Conservation (phyloP, 495 filamentous ascomycete species). For the Penicillium macrosclerotiorum region DNA sequence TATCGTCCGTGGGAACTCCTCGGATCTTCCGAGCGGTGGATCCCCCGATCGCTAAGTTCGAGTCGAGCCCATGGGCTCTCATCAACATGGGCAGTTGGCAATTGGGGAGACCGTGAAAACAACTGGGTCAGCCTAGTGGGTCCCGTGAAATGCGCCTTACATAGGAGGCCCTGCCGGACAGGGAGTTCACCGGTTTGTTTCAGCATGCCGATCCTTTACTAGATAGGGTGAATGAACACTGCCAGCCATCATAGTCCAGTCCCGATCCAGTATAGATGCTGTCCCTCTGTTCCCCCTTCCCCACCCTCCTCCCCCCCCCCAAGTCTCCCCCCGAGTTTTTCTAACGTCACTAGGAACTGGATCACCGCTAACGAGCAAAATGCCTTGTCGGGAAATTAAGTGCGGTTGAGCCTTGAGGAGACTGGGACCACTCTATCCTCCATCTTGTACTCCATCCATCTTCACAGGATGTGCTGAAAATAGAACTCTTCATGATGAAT, state of each 20-base stretch:
- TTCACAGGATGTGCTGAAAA: too few species aligned
- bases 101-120: background rate
- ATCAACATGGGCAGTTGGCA: background rate
- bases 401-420: background rate
- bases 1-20: background rate
- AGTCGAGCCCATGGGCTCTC: background rate
- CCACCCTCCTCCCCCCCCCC: background rate
- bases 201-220: constrained; percentile 21
- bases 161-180: too few species aligned
- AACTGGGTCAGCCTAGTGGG: constrained; percentile 18
- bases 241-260: background rate
- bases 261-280: too few species aligned
- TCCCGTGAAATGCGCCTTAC: constrained; percentile 11
- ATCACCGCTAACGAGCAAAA: background rate
- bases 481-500: too few species aligned
- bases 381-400: background rate
- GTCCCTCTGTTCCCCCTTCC: too few species aligned
- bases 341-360: background rate
- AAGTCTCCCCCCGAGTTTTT: background rate
- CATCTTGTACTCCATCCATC: too few species aligned
- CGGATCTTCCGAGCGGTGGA: constrained; percentile 3
- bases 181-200: constrained; percentile 19
- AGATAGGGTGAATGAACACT: constrained; percentile 9
- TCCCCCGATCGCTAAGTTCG: too few species aligned
- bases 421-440: too few species aligned